Conservation (phyloP, 345 rosid species). For the Erodium maritimum region DNA sequence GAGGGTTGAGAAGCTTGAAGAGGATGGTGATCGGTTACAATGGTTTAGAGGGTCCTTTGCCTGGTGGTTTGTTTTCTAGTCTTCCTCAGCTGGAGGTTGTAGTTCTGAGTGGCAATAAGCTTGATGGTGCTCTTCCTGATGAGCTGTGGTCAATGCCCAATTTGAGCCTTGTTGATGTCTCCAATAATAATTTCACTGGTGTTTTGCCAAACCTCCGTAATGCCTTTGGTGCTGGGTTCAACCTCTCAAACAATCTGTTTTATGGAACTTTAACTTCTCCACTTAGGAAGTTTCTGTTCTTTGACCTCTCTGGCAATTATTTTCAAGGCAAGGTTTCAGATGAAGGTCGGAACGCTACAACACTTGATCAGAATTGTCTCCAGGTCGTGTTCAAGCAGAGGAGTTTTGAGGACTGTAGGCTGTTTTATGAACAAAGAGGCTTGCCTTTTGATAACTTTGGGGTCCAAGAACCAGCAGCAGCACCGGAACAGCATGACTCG, state of each 20-base stretch:
- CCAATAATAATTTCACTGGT: slow-evolving; percentile 50
- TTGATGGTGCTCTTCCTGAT: slow-evolving; percentile 40
- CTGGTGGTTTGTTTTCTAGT: slow-evolving; percentile 26
- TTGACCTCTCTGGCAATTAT: slow-evolving; percentile 71
- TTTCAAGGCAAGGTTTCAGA: slow-evolving; percentile 53
- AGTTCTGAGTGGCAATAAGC: slow-evolving; percentile 31
- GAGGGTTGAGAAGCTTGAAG: slow-evolving; percentile 28
- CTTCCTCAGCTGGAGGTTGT: slow-evolving; percentile 29
- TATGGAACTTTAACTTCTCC: slow-evolving; percentile 44
- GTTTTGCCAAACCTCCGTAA: slow-evolving; percentile 23
- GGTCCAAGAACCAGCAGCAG: slow-evolving; percentile 16
- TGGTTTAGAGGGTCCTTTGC: slow-evolving; percentile 26
- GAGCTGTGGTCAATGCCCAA: slow-evolving; percentile 30
- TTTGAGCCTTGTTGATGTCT: slow-evolving; percentile 45
- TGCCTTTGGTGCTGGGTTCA: slow-evolving; percentile 26
- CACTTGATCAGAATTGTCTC: slow-evolving; percentile 41
- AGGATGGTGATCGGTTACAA: slow-evolving; percentile 34
- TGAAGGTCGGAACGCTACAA: slow-evolving; percentile 20
- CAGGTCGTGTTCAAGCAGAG: slow-evolving; percentile 32
- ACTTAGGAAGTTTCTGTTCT: slow-evolving; percentile 25
- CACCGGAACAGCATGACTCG: slow-evolving; percentile 10
- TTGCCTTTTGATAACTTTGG: slow-evolving; percentile 40
- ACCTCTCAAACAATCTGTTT: slow-evolving; percentile 62
- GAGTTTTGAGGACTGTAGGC: slow-evolving; percentile 31
- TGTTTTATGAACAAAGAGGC: slow-evolving; percentile 38